These are phyloP conservation scores for Diplogelasinospora grovesii DNA, from an alignment of 495 filamentous ascomycete genomes.

Conservation along the genomic window DNA sequence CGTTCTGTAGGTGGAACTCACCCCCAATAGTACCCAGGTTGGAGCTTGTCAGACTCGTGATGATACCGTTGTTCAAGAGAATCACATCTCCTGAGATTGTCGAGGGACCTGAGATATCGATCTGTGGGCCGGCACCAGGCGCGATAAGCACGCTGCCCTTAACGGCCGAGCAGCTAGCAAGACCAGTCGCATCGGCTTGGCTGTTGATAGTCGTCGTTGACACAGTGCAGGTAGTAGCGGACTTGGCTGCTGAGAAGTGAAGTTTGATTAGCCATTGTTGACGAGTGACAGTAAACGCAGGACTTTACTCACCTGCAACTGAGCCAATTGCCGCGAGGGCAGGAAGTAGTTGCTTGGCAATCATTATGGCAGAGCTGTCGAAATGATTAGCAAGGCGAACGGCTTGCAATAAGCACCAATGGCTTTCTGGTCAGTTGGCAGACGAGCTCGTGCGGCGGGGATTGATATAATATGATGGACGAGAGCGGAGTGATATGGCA, in stretches of 20 bases:
- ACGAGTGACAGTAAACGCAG: neutral
- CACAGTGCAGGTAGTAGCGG: slow-evolving; percentile 33
- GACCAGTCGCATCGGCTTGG: slow-evolving; percentile 62
- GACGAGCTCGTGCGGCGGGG: slow-evolving; percentile 1
- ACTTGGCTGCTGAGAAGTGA: slow-evolving; percentile 36
- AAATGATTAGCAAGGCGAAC: slow-evolving; percentile 20
- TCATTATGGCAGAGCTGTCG: slow-evolving; percentile 53
- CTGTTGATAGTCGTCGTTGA: slow-evolving; percentile 52
- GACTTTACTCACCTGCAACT: slow-evolving; percentile 54
- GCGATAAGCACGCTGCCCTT: slow-evolving; percentile 65
- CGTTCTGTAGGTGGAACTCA: slow-evolving; percentile 56
- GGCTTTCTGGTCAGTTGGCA: neutral
- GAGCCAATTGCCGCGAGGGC: slow-evolving; percentile 63
- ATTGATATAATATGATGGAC: slow-evolving; percentile 7
- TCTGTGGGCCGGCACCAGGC: slow-evolving; percentile 39
- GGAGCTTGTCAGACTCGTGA: slow-evolving; percentile 44
- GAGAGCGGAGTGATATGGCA: slow-evolving; percentile 5
- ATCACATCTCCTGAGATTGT: slow-evolving; percentile 64
- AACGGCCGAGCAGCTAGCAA: slow-evolving; percentile 61
- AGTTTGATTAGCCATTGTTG: slow-evolving; percentile 13
- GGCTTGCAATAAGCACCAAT: too few relatives aligned
- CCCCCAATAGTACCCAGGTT: slow-evolving; percentile 46
- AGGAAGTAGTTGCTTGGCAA: slow-evolving; percentile 65
- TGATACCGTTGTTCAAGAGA: slow-evolving; percentile 45
- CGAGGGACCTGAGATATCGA: slow-evolving; percentile 51